These are phyloP conservation scores for Dendrobium huoshanense DNA, from an alignment of 106 monocot species.

Conservation along the genomic window DNA sequence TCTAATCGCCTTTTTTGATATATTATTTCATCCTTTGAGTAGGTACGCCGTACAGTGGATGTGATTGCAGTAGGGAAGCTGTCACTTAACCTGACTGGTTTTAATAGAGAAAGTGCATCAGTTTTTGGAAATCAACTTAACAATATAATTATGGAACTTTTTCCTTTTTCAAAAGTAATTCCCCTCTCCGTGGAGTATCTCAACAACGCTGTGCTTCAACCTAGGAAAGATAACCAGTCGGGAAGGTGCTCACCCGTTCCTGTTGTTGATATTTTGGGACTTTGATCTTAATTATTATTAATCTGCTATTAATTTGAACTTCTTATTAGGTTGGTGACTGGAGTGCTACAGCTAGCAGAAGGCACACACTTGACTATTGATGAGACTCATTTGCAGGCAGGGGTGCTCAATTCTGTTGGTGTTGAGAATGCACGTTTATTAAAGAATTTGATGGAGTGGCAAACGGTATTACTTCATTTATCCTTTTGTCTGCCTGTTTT, in stretches of 20 bases:
- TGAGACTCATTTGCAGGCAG: conserved; percentile 71
- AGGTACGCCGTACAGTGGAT: conserved; percentile 75
- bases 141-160: conserved; percentile 27
- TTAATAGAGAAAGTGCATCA: conserved; percentile 70
- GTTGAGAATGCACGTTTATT: conserved; percentile 70
- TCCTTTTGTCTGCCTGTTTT: not conserved
- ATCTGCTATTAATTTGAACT: not conserved
- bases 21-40: conserved; percentile 10
- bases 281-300: not conserved
- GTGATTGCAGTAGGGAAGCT: conserved; percentile 64
- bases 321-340: conserved; percentile 59
- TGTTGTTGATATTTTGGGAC: not conserved
- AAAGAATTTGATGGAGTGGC: conserved; percentile 73
- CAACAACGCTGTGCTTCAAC: conserved; percentile 62
- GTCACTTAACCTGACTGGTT: conserved; percentile 80
- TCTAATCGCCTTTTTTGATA: not conserved
- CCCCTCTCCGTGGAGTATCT: conserved; percentile 79
- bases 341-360: conserved; percentile 75
- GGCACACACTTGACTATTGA: conserved; percentile 88
- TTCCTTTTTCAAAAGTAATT: conserved; percentile 68
- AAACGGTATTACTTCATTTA: conserved; percentile 39
- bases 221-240: conserved; percentile 77
- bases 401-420: conserved; percentile 72
- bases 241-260: conserved; percentile 45
- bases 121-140: conserved; percentile 63